phyloP scores from a whole-genome alignment of 139 green algal genomes.

The Gonium pectorale region DNA sequence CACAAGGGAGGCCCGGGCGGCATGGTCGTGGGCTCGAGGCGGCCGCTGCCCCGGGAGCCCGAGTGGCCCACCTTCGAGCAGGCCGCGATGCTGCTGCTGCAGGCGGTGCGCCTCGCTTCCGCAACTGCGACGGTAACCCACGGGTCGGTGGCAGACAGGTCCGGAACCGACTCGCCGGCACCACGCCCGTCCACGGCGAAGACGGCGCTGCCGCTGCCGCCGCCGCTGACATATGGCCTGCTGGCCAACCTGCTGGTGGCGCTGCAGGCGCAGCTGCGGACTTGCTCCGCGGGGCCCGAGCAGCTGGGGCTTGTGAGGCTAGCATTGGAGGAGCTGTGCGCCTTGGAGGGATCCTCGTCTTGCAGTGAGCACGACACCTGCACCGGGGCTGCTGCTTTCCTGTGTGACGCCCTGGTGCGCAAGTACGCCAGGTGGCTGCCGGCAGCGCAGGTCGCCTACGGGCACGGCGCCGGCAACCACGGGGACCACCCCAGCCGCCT shows the following conservation, averaged over 20 bases:
- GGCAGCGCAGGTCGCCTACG: not conserved
- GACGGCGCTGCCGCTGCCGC: not conserved
- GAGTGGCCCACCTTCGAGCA: slow-evolving; percentile 32
- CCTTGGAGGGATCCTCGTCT: too few relatives aligned
- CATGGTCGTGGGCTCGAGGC: not conserved
- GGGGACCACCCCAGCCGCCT: too few relatives aligned
- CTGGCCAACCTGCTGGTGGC: not conserved
- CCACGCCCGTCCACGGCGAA: not conserved
- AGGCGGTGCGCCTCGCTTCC: not conserved
- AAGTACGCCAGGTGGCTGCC: not conserved
- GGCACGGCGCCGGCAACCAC: not conserved
- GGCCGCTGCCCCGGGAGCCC: slow-evolving; percentile 3
- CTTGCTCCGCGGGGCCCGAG: not conserved
- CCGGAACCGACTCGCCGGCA: not conserved
- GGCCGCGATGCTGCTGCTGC: not conserved
- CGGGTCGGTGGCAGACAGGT: not conserved
- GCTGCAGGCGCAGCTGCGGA: slow-evolving; percentile 21
- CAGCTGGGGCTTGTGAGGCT: not conserved
- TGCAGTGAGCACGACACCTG: too few relatives aligned
- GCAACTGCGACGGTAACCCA: too few relatives aligned
- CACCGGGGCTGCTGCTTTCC: not conserved
- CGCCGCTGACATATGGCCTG: not conserved
- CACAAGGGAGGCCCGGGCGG: not conserved
- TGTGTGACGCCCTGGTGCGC: not conserved
- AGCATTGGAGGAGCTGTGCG: not conserved